Base-by-base conservation (phyloP, 495 filamentous ascomycete species). In the Bacidia gigantensis region DNA sequence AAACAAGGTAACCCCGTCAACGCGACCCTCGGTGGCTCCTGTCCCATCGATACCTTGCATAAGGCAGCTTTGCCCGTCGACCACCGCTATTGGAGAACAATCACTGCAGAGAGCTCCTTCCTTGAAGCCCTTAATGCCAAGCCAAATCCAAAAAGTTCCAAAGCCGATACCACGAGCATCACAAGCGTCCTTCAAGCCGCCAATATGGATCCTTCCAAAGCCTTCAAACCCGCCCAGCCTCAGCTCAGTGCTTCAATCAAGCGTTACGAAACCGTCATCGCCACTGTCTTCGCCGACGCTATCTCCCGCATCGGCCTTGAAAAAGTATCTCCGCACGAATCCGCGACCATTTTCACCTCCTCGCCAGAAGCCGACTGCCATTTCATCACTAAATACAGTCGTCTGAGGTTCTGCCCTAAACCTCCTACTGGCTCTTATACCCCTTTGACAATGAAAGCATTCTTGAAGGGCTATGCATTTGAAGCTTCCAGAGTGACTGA, bases 241-340 rank as follows among this genome's bases (percentile, higher is more conserved):
- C 25, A 52, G 14, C 46, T 48, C 32, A 23, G 21, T 11, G 35
- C 26, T 10, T 43, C 41, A 7, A 57, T 43, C 2, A 18, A 41
- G 40, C 51, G 29, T 14, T 35, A 52, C 23, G 52, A 54, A 32
- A 35, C 52, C 3, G 17, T 54, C 24, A 40, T 50, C 18, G 51
- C 52, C 45, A 54, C 52, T 21, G 52, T 29, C 22, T 50, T 54
- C 48, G 43, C 52, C 14, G 52, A 54, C 35, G 43, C 45, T 7
- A 25, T 54, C 24, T 54, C 52, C 32, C 45, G 52, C 32, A 35
- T 50, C 14, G 52, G 52, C 9, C 39, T 26, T 50, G n/a, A 2
- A 11, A 46, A 40, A 50, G 18, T 32, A 20, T 17, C 35, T 14
- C 29, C 5, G 7, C 29, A 14, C 20, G 29, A n/a, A 3, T 23